These are phyloP conservation scores for Penicillium robsamsonii DNA, from an alignment of 495 filamentous ascomycete species.

Conservation along the genomic window DNA sequence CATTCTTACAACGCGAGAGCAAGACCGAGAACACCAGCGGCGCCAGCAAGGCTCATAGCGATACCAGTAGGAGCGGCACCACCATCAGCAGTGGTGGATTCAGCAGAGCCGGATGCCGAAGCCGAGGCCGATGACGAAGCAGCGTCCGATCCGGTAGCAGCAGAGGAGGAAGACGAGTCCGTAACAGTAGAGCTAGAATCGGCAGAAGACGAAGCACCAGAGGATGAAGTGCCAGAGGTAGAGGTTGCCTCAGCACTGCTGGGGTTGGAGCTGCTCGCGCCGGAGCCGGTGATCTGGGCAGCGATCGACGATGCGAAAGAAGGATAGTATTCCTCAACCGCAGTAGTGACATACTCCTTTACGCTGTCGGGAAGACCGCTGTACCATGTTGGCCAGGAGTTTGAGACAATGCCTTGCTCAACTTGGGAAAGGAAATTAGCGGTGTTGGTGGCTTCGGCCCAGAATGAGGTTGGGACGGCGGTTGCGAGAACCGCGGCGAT, in stretches of 20 bases:
- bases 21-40: constrained; percentile 27
- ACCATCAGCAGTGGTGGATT: constrained; percentile 15
- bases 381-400: constrained; percentile 23
- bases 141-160: constrained; percentile 8
- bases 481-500: constrained; percentile 19
- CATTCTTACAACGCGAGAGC: constrained; percentile 23
- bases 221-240: background rate
- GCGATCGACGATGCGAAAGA: constrained; percentile 6
- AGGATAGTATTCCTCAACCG: constrained; percentile 15
- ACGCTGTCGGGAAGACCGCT: constrained; percentile 23
- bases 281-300: background rate
- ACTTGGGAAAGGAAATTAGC: constrained; percentile 9
- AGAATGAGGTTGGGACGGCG: constrained; percentile 18
- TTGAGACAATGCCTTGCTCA: constrained; percentile 14
- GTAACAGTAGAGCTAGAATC: constrained; percentile 7
- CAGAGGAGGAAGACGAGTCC: constrained; percentile 5
- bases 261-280: background rate
- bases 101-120: constrained; percentile 16
- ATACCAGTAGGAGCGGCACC: constrained; percentile 20
- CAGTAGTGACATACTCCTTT: constrained; percentile 20
- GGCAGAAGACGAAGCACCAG: background rate
- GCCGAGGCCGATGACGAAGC: constrained; percentile 14
- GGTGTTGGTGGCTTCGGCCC: constrained; percentile 12
- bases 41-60: constrained; percentile 20
- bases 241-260: background rate